phyloP scores from a whole-genome alignment of 2,329 filamentous ascomycete species.

The Penicillium sp. region DNA sequence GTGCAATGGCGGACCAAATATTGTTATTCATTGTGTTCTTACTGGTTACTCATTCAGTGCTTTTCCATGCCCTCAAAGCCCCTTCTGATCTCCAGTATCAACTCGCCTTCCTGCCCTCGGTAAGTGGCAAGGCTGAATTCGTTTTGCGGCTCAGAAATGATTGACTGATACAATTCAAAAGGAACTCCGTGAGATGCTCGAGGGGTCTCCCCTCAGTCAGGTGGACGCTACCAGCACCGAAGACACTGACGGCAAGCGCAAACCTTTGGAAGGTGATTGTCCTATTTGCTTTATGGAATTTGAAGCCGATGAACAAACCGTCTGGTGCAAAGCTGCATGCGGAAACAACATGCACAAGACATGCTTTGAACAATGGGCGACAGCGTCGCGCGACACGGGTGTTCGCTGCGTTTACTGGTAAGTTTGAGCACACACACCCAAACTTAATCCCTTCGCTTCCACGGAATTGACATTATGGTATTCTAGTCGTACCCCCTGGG shows the following conservation, averaged over 20 bases:
- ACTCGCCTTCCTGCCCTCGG: conserved; percentile 56
- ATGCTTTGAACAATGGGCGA: conserved; percentile 57
- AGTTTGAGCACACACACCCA: conserved; percentile 6
- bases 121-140: conserved; percentile 21
- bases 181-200: conserved; percentile 58
- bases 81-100: conserved; percentile 58
- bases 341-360: conserved; percentile 62
- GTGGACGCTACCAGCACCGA: conserved; percentile 33
- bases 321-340: conserved; percentile 61
- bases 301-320: conserved; percentile 44
- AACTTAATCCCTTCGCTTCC: not conserved
- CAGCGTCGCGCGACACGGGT: conserved; percentile 29
- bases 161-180: conserved; percentile 7
- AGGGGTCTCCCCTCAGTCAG: conserved; percentile 51
- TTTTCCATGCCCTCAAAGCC: conserved; percentile 58
- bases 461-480: not conserved
- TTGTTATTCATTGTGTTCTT: conserved; percentile 12
- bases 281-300: conserved; percentile 62
- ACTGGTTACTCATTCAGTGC: conserved; percentile 41
- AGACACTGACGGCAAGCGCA: conserved; percentile 51
- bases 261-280: conserved; percentile 61
- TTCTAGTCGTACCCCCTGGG: conserved; percentile 43
- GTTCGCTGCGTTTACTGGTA: conserved; percentile 49
- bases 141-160: not conserved
- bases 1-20: not conserved